Evolutionary conservation across 306 rosid genomes (phyloP), one percentile per base, ranked within the genome.

Genomic region (Prunus mume): DNA sequence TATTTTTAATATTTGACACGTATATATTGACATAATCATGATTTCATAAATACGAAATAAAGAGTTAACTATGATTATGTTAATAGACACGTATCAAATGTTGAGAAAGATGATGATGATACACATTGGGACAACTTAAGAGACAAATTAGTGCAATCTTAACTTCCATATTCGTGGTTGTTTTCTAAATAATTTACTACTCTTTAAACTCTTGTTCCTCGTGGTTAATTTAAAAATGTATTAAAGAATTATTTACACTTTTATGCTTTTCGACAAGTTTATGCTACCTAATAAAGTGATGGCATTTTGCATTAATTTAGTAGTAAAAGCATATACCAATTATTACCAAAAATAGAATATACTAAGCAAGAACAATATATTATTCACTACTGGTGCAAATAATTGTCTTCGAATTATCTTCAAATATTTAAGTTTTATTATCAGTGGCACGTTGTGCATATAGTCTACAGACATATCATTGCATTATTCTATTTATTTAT

Each of bases 41-140:
- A 1, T 32, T 1, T 0, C 1, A 32, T 5, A 32, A 32, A 5
- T 32, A 32, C 38, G 5, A 32, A 32, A 1, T 32, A 32, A 32
- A 32, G 0, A 32, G 38, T 32, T 32, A 32, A 32, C 1, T 32
- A 32, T 32, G 1, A 0, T 32, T 5, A 32, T 32, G 34, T 6
- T 32, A 32, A 32, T 32, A 0, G 6, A 32, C 6, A 32, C 0
- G 0, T 4, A 0, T 5, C 6, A 32, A 32, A 1, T 30, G 1
- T 32, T 32, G 34, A 32, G 1, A 32, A 32, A 0, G 0, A 0
- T 32, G 1, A 5, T 32, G 1, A 32, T 0, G 1, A 5, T 32
- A 32, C 1, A 32, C 32, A 0, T 30, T 3, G 32, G 4, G 3
- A 28, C 3, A 28, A 28, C 3, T 28, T 28, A 2, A 28, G 30